These are phyloP conservation scores for Purpureocillium takamizusanense DNA, from an alignment of 2,329 filamentous ascomycete species.

Conservation along the genomic window DNA sequence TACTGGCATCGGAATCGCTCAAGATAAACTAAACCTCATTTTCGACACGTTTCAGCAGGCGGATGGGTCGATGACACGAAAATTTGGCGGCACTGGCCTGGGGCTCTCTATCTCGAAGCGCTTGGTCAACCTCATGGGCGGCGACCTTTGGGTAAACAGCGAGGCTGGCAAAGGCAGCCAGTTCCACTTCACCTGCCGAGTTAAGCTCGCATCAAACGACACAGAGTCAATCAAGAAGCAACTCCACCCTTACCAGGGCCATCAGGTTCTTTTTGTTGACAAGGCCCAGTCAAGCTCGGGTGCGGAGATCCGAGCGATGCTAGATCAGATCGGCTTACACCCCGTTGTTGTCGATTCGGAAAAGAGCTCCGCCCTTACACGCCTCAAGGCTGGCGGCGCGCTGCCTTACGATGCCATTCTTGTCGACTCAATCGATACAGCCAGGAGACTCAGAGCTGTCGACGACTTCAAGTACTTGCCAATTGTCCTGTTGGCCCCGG, in stretches of 20 bases:
- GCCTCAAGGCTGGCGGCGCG: constrained; percentile 42
- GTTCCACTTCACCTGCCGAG: constrained; percentile 94
- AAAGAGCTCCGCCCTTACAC: constrained; percentile 51
- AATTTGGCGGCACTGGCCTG: constrained; percentile 90
- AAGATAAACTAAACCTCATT: constrained; percentile 91
- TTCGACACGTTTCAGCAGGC: constrained; percentile 99
- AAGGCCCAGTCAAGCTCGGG: constrained; percentile 75
- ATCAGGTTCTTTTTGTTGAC: constrained; percentile 90
- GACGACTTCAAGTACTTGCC: constrained; percentile 98
- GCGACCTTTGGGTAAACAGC: constrained; percentile 92
- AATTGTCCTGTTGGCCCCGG: constrained; percentile 81
- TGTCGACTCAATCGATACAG: constrained; percentile 87
- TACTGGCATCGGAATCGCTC: constrained; percentile 92
- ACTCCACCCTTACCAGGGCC: constrained; percentile 81
- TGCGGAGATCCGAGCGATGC: constrained; percentile 67
- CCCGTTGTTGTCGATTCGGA: constrained; percentile 79
- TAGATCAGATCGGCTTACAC: constrained; percentile 68
- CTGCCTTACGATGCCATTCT: constrained; percentile 90
- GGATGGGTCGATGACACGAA: constrained; percentile 90
- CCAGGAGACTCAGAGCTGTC: constrained; percentile 72
- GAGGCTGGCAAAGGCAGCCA: constrained; percentile 84
- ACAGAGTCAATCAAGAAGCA: constrained; percentile 71
- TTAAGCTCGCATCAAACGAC: constrained; percentile 74
- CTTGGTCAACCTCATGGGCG: constrained; percentile 91
- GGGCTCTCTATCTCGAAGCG: constrained; percentile 93